phyloP scores from a whole-genome alignment of 1,139 yeast species.

The Pichia sp. region DNA sequence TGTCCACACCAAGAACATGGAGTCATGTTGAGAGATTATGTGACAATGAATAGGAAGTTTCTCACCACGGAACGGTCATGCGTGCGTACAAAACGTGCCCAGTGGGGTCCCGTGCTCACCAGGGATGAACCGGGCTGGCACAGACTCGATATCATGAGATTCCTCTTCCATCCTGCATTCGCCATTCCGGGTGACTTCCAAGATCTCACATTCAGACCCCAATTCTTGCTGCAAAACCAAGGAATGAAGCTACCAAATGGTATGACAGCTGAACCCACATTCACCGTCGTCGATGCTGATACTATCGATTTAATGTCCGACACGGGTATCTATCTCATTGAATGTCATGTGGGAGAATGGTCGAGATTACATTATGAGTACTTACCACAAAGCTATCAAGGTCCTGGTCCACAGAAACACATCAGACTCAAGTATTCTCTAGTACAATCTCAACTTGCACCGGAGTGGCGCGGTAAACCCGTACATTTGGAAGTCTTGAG shows the following conservation, averaged over 20 bases:
- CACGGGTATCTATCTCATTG: constrained; percentile 70
- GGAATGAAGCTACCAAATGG: constrained; percentile 23
- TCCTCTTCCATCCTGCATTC: constrained; percentile 75
- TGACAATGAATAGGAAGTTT: constrained; percentile 74
- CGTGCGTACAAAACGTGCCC: constrained; percentile 43
- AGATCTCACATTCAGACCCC: constrained; percentile 24
- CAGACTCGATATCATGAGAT: constrained; percentile 68
- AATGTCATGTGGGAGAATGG: constrained; percentile 53
- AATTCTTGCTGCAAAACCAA: constrained; percentile 15
- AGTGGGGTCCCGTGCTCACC: constrained; percentile 42
- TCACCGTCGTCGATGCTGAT: constrained; percentile 34
- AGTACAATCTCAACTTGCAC: constrained; percentile 37
- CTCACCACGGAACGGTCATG: constrained; percentile 63
- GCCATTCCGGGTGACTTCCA: constrained; percentile 55
- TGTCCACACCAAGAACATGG: constrained; percentile 91
- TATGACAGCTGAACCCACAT: constrained; percentile 16
- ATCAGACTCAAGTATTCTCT: constrained; percentile 43
- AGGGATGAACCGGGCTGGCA: constrained; percentile 85
- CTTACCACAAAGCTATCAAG: constrained; percentile 47
- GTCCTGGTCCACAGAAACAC: constrained; percentile 51
- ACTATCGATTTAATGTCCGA: constrained; percentile 41
- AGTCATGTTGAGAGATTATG: constrained; percentile 83
- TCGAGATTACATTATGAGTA: constrained; percentile 59
- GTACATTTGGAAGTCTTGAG: constrained; percentile 45
- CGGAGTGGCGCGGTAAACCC: constrained; percentile 32